phyloP scores from a whole-genome alignment of 2,329 filamentous ascomycete species.

The Fusarium transvaalense region DNA sequence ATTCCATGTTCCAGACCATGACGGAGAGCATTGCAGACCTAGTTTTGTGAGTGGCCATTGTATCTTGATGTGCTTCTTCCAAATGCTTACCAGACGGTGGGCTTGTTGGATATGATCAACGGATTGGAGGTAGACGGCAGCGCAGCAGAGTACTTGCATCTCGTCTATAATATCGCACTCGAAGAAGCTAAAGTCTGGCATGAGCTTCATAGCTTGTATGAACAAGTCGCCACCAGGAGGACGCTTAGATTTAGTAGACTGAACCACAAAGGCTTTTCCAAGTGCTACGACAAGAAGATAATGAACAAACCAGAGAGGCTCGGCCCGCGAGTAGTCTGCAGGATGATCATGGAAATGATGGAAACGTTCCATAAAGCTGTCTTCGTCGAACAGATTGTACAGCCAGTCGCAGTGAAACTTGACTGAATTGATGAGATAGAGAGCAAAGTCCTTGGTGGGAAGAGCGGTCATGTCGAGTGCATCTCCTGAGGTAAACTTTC shows the following conservation, averaged over 20 bases:
- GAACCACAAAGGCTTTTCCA: slow-evolving; percentile 40
- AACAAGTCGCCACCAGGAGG: slow-evolving; percentile 39
- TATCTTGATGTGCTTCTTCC: accelerated
- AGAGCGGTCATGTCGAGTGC: slow-evolving; percentile 12
- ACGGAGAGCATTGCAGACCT: slow-evolving; percentile 36
- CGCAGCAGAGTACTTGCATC: slow-evolving; percentile 39
- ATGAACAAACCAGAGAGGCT: slow-evolving; percentile 39
- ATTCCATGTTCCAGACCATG: slow-evolving; percentile 31
- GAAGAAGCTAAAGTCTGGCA: slow-evolving; percentile 40
- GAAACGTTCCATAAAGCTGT: slow-evolving; percentile 37
- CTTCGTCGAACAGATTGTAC: slow-evolving; percentile 37
- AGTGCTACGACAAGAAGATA: slow-evolving; percentile 40
- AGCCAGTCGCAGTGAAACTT: slow-evolving; percentile 41
- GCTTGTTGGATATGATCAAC: slow-evolving; percentile 27
- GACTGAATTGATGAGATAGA: slow-evolving; percentile 41
- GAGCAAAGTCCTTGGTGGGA: slow-evolving; percentile 36
- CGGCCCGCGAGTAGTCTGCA: neutral
- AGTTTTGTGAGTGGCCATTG: neutral
- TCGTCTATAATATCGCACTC: slow-evolving; percentile 32
- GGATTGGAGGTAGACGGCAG: slow-evolving; percentile 33
- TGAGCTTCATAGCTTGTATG: slow-evolving; percentile 38
- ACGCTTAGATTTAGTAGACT: slow-evolving; percentile 29
- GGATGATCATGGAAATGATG: slow-evolving; percentile 23
- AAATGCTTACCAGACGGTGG: slow-evolving; percentile 19
- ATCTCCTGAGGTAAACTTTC: slow-evolving; percentile 1